phyloP scores from a whole-genome alignment of 1,139 yeast species.

The Wickerhamomyces sp. region DNA sequence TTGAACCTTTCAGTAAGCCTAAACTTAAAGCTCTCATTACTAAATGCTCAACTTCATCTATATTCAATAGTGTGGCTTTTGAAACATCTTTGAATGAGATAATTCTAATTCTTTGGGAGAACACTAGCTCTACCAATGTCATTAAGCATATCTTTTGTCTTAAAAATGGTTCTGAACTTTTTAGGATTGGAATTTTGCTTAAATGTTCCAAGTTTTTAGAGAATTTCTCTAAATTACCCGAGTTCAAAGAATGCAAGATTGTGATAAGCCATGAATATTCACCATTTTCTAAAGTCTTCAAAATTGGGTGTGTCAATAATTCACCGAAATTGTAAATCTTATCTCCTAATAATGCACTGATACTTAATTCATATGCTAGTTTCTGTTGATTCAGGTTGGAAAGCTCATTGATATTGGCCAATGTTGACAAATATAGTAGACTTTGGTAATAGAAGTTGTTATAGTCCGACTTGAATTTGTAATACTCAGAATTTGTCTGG shows the following conservation, averaged over 20 bases:
- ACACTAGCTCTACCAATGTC: constrained; percentile 85
- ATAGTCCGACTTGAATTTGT: constrained; percentile 72
- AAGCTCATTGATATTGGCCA: constrained; percentile 43
- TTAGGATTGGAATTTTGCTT: constrained; percentile 56
- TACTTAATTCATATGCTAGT: constrained; percentile 76
- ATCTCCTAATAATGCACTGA: constrained; percentile 89
- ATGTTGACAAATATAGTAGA: constrained; percentile 57
- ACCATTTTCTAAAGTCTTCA: constrained; percentile 47
- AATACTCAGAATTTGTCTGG: constrained; percentile 73
- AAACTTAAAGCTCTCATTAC: constrained; percentile 89
- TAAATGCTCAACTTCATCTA: constrained; percentile 74
- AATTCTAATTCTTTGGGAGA: constrained; percentile 69
- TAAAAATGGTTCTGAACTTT: constrained; percentile 59
- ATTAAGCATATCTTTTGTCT: constrained; percentile 90
- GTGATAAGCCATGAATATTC: constrained; percentile 71
- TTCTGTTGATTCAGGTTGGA: constrained; percentile 48
- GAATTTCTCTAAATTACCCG: constrained; percentile 70
- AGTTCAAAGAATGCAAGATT: constrained; percentile 64
- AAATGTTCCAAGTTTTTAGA: constrained; percentile 42
- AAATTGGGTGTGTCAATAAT: constrained; percentile 82
- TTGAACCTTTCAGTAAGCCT: constrained; percentile 77
- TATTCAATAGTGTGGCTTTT: constrained; percentile 61
- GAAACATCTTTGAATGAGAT: constrained; percentile 73
- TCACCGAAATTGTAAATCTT: constrained; percentile 95
- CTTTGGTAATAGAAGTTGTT: constrained; percentile 72